Conservation (phyloP, 805 yeast species). For the Teunomyces atbi region DNA sequence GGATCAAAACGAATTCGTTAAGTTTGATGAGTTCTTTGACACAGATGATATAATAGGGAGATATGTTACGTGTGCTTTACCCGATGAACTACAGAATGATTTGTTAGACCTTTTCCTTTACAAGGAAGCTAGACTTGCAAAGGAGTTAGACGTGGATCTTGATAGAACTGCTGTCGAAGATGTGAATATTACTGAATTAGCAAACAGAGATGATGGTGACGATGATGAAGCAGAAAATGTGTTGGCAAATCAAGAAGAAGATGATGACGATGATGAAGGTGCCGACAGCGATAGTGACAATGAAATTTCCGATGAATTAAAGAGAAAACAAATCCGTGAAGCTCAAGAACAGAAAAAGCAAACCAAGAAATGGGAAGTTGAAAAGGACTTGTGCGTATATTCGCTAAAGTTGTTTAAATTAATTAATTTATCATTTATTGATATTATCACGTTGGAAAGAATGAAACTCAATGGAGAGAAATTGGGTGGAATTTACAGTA, state of each 20-base stretch:
- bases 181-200: conserved; percentile 35
- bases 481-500: conserved; percentile 32
- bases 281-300: conserved; percentile 6
- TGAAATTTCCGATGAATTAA: conserved; percentile 6
- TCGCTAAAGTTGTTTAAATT: conserved; percentile 40
- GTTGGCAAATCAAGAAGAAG: conserved; percentile 11
- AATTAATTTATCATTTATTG: conserved; percentile 30
- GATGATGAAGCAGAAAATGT: conserved; percentile 10
- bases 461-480: conserved; percentile 33
- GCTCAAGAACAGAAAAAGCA: conserved; percentile 1
- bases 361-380: conserved; percentile 31
- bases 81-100: conserved; percentile 25
- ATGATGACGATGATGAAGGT: conserved; percentile 9
- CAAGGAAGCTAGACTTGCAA: conserved; percentile 49
- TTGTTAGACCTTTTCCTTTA: conserved; percentile 45
- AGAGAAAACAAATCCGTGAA: conserved; percentile 6
- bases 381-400: conserved; percentile 41
- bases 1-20: conserved; percentile 16
- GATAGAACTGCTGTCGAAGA: conserved; percentile 56
- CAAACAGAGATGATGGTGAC: conserved; percentile 5
- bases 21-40: conserved; percentile 35
- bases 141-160: conserved; percentile 32
- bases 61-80: conserved; percentile 21
- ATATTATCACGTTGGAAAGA: conserved; percentile 25
- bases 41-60: conserved; percentile 15